Base-by-base conservation (phyloP, 208 protist genomes). In the Kentomonas sorsogonicus region DNA sequence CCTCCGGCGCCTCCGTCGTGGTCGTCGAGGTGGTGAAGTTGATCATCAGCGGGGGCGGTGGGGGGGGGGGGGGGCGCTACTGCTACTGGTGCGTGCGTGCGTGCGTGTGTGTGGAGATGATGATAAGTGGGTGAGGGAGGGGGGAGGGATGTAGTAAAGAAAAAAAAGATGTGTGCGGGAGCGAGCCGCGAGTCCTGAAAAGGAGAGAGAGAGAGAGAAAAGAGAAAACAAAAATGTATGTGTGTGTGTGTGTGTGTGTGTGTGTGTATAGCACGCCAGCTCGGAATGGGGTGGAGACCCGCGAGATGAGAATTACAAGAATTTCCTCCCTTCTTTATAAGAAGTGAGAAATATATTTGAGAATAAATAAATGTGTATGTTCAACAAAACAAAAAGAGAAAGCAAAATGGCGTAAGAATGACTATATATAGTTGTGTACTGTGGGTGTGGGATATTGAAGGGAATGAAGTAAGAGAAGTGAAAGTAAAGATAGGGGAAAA, bases 11-110 rank as follows among this genome's bases (percentile, higher is more conserved):
- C n/a, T 26, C 16, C 30, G 22, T 52, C 30, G 3, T 52, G 5
- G 11, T 36, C 11, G 33, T 36, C 11, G 11, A 52, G 51, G 7
- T 44, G n/a, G 3, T 36, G 11, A 60, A 50, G 27, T 52, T 63
- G 55, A 63, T 60, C 53, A 59, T 51, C 46, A 55, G 22, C 53
- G 31, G 44, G 38, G 23, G 40, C 29, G 3, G n/a, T 6, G 6
- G 31, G 16, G n/a, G 36, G 40, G 44, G 11, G 20, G 18, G 29
- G 11, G 29, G 16, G 9, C 7, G 20, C 36, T 39, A 44, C 11
- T 26, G 16, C 16, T 46, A 5, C 11, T 15, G 33, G 33, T 36
- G 33, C 5, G 11, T 11, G 11, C 5, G 11, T 15, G 11, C 5
- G 11, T 15, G 11, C 7, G 33, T 36, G 11, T 36, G 11, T 15